Conservation (phyloP, 2,329 filamentous ascomycete genomes). For the Xylariaceae sp. region DNA sequence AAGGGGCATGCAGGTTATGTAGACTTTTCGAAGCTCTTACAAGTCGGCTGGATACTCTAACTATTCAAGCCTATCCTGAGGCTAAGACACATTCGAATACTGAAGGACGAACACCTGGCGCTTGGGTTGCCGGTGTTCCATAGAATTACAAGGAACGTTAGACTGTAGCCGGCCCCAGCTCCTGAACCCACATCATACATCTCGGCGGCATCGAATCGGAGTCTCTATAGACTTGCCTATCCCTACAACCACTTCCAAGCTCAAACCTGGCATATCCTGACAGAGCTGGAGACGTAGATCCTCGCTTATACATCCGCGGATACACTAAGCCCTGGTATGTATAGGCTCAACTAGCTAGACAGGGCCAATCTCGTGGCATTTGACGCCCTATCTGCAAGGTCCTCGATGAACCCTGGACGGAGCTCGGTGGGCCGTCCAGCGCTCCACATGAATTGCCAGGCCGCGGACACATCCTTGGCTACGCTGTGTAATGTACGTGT, state of each 20-base stretch:
- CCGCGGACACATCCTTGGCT: background rate
- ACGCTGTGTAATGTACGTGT: background rate
- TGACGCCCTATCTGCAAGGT: constrained; percentile 27
- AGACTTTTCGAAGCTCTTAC: constrained; percentile 21
- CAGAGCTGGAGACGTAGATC: constrained; percentile 32
- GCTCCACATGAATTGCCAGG: constrained; percentile 23
- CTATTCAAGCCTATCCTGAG: constrained; percentile 23
- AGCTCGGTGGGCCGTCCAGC: constrained; percentile 21
- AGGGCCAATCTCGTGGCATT: constrained; percentile 26
- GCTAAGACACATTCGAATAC: constrained; percentile 24
- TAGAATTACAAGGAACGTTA: constrained; percentile 21
- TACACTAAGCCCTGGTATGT: constrained; percentile 18
- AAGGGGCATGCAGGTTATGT: constrained; percentile 33
- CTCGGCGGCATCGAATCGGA: constrained; percentile 31
- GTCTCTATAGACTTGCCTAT: constrained; percentile 26
- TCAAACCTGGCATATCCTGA: constrained; percentile 33
- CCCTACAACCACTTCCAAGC: constrained; percentile 26
- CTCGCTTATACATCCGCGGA: constrained; percentile 26
- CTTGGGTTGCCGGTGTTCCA: constrained; percentile 19
- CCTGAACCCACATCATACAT: constrained; percentile 18
- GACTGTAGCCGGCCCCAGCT: constrained; percentile 15
- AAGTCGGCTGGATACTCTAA: constrained; percentile 14
- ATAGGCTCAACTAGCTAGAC: constrained; percentile 15
- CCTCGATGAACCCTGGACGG: constrained; percentile 19
- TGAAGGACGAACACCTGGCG: constrained; percentile 17